Evolutionary conservation across 2,329 filamentous ascomycete genomes (phyloP).

Genomic region (Aspergillus ochraceoroseus): DNA sequence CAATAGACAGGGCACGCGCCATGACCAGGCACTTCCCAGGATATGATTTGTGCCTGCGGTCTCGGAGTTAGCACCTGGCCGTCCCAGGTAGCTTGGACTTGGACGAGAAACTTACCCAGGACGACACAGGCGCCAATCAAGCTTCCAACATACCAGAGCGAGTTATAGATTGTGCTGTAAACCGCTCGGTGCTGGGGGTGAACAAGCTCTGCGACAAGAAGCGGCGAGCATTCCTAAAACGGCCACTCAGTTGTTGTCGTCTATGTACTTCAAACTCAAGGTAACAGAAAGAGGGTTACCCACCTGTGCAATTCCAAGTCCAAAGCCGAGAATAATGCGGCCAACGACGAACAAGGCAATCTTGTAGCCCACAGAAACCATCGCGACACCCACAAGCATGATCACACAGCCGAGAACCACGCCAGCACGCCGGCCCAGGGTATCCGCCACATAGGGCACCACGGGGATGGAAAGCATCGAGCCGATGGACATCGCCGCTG

Average conservation of each 20-base stretch:
- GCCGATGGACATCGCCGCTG: slow-evolving; percentile 49
- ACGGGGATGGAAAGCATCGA: slow-evolving; percentile 47
- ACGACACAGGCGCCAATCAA: neutral
- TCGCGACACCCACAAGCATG: slow-evolving; percentile 27
- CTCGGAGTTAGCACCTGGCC: neutral
- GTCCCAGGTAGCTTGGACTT: too few species aligned
- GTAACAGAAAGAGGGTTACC: too few species aligned
- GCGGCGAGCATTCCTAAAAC: slow-evolving; percentile 23
- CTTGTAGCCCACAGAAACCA: slow-evolving; percentile 28
- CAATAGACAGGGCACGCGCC: slow-evolving; percentile 49
- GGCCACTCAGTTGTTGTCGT: too few species aligned
- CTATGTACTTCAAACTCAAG: too few species aligned
- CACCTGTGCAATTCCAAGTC: slow-evolving; percentile 24
- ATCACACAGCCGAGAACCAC: slow-evolving; percentile 40
- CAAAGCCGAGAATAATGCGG: slow-evolving; percentile 30
- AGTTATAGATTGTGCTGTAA: slow-evolving; percentile 26
- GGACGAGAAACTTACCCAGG: slow-evolving; percentile 3
- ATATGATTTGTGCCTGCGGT: slow-evolving; percentile 37
- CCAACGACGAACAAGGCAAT: slow-evolving; percentile 29
- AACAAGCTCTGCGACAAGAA: slow-evolving; percentile 29
- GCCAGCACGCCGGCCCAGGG: slow-evolving; percentile 45
- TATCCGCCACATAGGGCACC: slow-evolving; percentile 48
- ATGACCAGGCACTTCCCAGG: slow-evolving; percentile 38
- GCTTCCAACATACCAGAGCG: slow-evolving; percentile 11
- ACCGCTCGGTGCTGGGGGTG: slow-evolving; percentile 30